These are phyloP conservation scores for Gossypium raimondii DNA, from an alignment of 345 rosid genomes.

Conservation along the genomic window DNA sequence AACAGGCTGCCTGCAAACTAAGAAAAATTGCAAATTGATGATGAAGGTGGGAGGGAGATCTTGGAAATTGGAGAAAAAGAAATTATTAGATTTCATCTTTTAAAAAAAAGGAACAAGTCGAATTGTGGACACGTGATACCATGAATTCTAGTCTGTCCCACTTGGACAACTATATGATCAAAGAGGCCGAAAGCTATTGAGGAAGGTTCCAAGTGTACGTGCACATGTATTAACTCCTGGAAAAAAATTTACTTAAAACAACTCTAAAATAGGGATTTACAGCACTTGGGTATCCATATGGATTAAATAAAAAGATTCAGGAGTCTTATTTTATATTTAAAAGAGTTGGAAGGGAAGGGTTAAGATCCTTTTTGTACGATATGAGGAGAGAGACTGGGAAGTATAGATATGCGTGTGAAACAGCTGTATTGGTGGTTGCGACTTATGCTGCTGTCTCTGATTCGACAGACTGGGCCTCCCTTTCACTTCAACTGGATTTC, in stretches of 20 bases:
- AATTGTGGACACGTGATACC: conserved; percentile 19
- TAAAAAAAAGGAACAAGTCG: background rate
- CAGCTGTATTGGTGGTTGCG: conserved; percentile 16
- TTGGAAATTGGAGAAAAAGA: background rate
- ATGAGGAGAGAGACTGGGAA: too few relatives aligned
- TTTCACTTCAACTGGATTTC: conserved; percentile 16
- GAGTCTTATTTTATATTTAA: too few relatives aligned
- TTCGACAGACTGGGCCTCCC: conserved; percentile 10
- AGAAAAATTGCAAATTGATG: background rate
- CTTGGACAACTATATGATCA: background rate
- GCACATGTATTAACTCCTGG: background rate
- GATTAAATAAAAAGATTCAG: too few relatives aligned
- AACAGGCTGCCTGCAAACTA: conserved; percentile 16
- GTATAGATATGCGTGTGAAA: conserved; percentile 4
- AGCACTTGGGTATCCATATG: too few relatives aligned
- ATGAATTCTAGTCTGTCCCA: conserved; percentile 16
- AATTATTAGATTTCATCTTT: background rate
- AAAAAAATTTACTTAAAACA: too few relatives aligned
- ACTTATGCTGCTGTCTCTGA: conserved; percentile 16
- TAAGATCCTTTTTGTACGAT: too few relatives aligned
- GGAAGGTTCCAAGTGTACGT: conserved; percentile 15
- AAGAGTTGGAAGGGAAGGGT: too few relatives aligned
- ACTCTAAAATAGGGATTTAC: too few relatives aligned
- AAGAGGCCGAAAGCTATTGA: background rate
- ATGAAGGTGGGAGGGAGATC: background rate